Evolutionary conservation across 495 filamentous ascomycete genomes (phyloP), one percentile per base, ranked within the genome.

Genomic region (Penicillium flavigenum): DNA sequence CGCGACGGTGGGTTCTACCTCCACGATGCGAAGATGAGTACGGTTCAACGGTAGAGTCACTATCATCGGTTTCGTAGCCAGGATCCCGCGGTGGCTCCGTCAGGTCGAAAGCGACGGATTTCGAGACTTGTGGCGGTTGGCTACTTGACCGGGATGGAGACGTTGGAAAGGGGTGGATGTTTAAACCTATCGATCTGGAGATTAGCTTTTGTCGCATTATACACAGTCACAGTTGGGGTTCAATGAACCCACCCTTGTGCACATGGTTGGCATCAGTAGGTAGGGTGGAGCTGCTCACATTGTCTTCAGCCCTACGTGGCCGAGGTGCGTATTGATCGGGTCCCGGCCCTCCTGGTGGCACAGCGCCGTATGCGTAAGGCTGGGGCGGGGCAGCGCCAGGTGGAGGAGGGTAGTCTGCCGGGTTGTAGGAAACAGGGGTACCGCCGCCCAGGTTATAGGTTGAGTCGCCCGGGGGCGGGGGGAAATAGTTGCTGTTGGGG

Each of bases 221-320:
- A 42, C 55, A 36, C n/a, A 32, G 51, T 24, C 39, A 27, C 50
- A 54, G 47, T 19, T 47, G 57, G n/a, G 67, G 63, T 63, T 72
- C 68, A 59, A 62, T 59, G 65, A 68, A 79, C 80, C 73, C 72
- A 78, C 74, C 75, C 72, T 77, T 74, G 63, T 65, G 63, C 60
- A 45, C 62, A 60, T 70, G 68, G 51, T 67, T 56, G 59, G 70
- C 64, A 62, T 73, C 61, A 63, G 66, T 69, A 61, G 76, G 64
- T 63, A 69, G 70, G 66, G 59, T 63, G 56, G 63, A 68, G 63
- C 69, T 72, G 79, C 80, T 83, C 79, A 83, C 80, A 80, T 81
- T 83, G 63, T 82, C 79, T 69, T 83, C 79, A 56, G 70, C 75
- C 63, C 78, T 70, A 48, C 76, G 74, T 29, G 76, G 66, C 61